Conservation (phyloP, 2,329 filamentous ascomycete genomes). For the Mollisiaceae sp. region DNA sequence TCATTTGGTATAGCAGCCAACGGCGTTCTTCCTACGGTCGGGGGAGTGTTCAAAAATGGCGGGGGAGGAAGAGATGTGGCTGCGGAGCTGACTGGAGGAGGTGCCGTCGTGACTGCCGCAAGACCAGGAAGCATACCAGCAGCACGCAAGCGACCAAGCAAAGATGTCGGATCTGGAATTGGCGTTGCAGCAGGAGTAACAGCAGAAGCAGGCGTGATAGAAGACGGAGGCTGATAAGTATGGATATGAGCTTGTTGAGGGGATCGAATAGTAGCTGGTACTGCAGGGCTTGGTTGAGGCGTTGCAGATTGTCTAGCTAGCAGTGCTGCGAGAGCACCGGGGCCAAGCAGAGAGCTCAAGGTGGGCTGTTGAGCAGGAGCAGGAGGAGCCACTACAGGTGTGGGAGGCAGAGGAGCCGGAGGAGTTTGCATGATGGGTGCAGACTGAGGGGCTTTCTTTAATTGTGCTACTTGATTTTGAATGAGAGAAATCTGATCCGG, state of each 20-base stretch:
- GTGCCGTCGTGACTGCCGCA: slow-evolving; percentile 48
- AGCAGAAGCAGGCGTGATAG: slow-evolving; percentile 44
- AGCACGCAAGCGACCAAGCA: slow-evolving; percentile 71
- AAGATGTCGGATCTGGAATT: slow-evolving; percentile 50
- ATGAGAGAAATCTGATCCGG: slow-evolving; percentile 84
- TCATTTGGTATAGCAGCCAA: slow-evolving; percentile 47
- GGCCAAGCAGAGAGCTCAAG: slow-evolving; percentile 59
- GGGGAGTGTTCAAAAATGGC: slow-evolving; percentile 38
- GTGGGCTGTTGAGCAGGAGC: slow-evolving; percentile 44
- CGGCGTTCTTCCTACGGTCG: slow-evolving; percentile 33
- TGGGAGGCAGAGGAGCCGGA: slow-evolving; percentile 37
- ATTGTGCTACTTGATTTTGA: slow-evolving; percentile 81
- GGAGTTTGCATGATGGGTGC: slow-evolving; percentile 44
- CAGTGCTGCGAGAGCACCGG: slow-evolving; percentile 55
- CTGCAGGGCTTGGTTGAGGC: slow-evolving; percentile 54
- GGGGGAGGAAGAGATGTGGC: slow-evolving; percentile 46
- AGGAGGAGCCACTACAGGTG: slow-evolving; percentile 36
- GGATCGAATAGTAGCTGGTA: slow-evolving; percentile 51
- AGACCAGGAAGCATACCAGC: slow-evolving; percentile 66
- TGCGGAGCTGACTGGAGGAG: slow-evolving; percentile 40
- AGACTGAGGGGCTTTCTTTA: slow-evolving; percentile 50
- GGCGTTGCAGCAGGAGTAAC: slow-evolving; percentile 46
- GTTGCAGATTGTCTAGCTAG: slow-evolving; percentile 59
- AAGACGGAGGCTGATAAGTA: slow-evolving; percentile 38
- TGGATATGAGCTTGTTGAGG: slow-evolving; percentile 53